These are phyloP conservation scores for Trichomonas gallinae DNA, from an alignment of 208 protist genomes.

Conservation along the genomic window DNA sequence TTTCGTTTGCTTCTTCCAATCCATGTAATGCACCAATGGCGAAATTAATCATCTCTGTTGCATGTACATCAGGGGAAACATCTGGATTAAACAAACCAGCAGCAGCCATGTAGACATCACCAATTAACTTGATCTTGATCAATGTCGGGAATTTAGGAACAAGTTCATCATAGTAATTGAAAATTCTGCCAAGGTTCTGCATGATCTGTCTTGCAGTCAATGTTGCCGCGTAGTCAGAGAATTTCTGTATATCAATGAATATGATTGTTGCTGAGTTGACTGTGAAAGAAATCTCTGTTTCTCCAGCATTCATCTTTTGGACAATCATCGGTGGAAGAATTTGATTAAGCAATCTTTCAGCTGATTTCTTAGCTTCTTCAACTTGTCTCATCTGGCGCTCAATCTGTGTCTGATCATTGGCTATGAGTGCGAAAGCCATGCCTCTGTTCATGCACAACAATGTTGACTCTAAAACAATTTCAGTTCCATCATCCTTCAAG, in stretches of 20 bases:
- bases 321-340: background rate
- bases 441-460: background rate
- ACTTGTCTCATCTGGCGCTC: background rate
- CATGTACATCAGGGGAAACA: background rate
- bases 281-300: conserved; percentile 9
- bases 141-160: background rate
- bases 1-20: background rate
- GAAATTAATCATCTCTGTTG: background rate
- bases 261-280: background rate
- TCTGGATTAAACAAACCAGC: background rate
- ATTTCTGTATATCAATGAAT: background rate
- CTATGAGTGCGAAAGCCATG: background rate
- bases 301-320: background rate
- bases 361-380: background rate
- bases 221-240: background rate
- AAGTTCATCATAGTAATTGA: background rate
- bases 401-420: background rate
- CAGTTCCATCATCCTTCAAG: background rate
- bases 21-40: background rate
- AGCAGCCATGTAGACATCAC: conserved; percentile 20
- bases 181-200: background rate
- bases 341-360: background rate
- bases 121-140: conserved; percentile 20
- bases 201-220: background rate
- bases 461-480: background rate